phyloP scores from a whole-genome alignment of 371 early-diverging fungal species.

The Capillidium heterosporum region DNA sequence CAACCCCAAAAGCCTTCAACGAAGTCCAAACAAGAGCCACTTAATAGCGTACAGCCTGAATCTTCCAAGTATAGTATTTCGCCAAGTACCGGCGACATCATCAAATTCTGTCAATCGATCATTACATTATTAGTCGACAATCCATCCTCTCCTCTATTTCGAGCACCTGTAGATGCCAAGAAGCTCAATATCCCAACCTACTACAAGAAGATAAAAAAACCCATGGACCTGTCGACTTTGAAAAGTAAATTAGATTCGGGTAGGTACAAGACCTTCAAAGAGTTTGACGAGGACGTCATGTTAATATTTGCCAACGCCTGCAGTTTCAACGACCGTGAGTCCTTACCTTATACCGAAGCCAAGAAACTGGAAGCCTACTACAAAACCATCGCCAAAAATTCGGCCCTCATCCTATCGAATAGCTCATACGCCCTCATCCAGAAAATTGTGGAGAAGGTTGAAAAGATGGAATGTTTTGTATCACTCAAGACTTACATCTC shows the following conservation, averaged over 20 bases:
- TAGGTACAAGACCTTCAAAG: slow-evolving; percentile 45
- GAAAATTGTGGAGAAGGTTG: neutral
- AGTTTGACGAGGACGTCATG: slow-evolving; percentile 71
- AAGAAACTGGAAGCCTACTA: slow-evolving; percentile 39
- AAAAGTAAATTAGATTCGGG: slow-evolving; percentile 61
- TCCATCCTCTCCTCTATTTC: slow-evolving; percentile 59
- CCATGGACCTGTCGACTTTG: slow-evolving; percentile 97
- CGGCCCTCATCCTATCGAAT: neutral
- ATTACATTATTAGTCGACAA: slow-evolving; percentile 15
- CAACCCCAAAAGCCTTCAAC: no score
- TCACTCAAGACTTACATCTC: neutral
- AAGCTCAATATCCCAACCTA: slow-evolving; percentile 89
- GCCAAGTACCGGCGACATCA: no score
- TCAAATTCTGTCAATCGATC: neutral
- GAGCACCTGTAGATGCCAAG: slow-evolving; percentile 84
- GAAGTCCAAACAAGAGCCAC: neutral
- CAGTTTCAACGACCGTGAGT: slow-evolving; percentile 73
- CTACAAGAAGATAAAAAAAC: slow-evolving; percentile 76
- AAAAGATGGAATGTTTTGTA: neutral
- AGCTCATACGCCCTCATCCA: neutral
- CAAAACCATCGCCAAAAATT: neutral
- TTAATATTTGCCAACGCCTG: slow-evolving; percentile 89
- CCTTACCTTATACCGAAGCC: slow-evolving; percentile 76
- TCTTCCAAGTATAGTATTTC: neutral
- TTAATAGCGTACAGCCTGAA: neutral